Percentiles rank a stretch among this genome's conserved stretches.
Evolutionary conservation across 768 basidiomycete species (phyloP).

Genomic region (Chalciporus pseudorubinellus): DNA sequence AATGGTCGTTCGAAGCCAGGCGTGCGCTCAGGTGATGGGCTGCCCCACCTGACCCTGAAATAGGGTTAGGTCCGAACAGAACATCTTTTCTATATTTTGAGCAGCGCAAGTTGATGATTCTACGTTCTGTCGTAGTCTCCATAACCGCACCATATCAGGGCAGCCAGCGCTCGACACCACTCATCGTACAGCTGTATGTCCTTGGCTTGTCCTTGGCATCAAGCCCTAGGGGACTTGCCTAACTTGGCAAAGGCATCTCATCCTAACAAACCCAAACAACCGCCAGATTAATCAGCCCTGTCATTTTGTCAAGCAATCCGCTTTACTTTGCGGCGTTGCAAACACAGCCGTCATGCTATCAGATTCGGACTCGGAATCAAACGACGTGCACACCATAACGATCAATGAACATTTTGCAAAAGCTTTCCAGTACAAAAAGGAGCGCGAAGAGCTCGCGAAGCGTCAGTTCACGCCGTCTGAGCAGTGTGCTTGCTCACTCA

Average conservation of each 20-base stretch:
- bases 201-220: too few species aligned
- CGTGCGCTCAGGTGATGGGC: too few species aligned
- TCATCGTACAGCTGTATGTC: background rate
- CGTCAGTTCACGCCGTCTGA: slow-evolving; percentile 42
- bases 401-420: slow-evolving; percentile 79
- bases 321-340: background rate
- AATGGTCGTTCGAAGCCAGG: too few species aligned
- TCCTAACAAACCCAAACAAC: background rate
- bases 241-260: background rate
- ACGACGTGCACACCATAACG: slow-evolving; percentile 49
- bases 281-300: too few species aligned
- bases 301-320: background rate
- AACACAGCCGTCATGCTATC: slow-evolving; percentile 39
- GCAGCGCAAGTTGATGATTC: too few species aligned
- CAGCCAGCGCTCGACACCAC: too few species aligned
- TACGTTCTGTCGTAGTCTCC: too few species aligned
- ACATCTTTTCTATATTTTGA: background rate
- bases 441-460: slow-evolving; percentile 79
- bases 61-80: background rate
- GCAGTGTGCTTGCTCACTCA: background rate
- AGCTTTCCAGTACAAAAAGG: slow-evolving; percentile 79
- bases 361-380: slow-evolving; percentile 47
- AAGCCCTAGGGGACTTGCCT: background rate
- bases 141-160: too few species aligned
- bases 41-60: background rate